Evolutionary conservation across 495 filamentous ascomycete species (phyloP).

Genomic region (Hypoxylon cercidicola): DNA sequence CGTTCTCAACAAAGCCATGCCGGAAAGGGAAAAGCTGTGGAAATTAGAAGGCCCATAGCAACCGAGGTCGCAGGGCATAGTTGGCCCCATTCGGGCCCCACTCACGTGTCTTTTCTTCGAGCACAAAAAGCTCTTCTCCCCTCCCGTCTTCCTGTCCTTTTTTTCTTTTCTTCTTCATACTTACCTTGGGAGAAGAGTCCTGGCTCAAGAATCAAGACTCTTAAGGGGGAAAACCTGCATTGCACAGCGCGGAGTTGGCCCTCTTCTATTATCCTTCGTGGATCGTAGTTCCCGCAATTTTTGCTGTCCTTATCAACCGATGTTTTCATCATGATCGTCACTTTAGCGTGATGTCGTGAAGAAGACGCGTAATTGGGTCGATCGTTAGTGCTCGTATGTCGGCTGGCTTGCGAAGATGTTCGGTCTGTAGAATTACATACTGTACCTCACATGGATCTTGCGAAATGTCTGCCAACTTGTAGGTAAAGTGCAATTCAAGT

Average conservation of each 20-base stretch:
- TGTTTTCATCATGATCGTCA: conserved; percentile 46
- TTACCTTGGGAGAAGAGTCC: conserved; percentile 75
- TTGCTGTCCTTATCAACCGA: conserved; percentile 69
- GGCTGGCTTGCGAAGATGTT: no score
- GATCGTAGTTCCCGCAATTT: conserved; percentile 76
- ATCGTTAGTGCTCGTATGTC: no score
- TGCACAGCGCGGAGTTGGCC: conserved; percentile 77
- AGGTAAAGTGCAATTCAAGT: no score
- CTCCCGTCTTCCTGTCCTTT: conserved; percentile 27
- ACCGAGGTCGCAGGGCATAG: conserved; percentile 37
- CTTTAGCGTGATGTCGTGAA: conserved; percentile 35
- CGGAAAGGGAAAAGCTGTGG: not conserved
- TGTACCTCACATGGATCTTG: no score
- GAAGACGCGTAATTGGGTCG: conserved; percentile 44
- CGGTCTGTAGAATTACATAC: no score
- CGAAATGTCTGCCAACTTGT: no score
- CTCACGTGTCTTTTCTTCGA: not conserved
- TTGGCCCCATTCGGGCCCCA: conserved; percentile 6
- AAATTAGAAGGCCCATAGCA: conserved; percentile 25
- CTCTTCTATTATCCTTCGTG: conserved; percentile 74
- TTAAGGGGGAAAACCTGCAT: conserved; percentile 76
- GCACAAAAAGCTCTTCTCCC: conserved; percentile 41
- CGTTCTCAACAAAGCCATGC: no score
- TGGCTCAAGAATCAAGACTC: conserved; percentile 69
- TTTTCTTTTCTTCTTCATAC: conserved; percentile 69